Base-by-base conservation (phyloP, 2,329 filamentous ascomycete species). In the Aspergillus phoenicis region DNA sequence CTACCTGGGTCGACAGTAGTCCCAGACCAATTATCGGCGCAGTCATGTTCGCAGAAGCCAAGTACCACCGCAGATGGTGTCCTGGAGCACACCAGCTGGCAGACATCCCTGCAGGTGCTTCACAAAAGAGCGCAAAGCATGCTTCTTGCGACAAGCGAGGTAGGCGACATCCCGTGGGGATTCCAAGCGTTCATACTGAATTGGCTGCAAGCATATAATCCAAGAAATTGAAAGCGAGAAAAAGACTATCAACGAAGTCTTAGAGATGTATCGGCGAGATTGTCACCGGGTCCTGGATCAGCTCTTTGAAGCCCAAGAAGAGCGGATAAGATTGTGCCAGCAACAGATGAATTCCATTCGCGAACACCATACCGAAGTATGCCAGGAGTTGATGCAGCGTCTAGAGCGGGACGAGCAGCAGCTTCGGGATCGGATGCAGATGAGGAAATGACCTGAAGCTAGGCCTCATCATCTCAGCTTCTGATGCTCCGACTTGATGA, bases 191-290 rank as follows among this genome's bases (percentile, higher is more conserved):
- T 24, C 28, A 11, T 38, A 51, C 48, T 61, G 38, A 63, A 6
- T 43, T 22, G 33, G 8, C 43, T 11, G 22, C 26, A 64, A 83
- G 71, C 73, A 73, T 17, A 74, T 85, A 8, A 66, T 80, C 8
- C 75, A 69, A 1, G 77, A 83, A 58, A 74, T 85, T 17, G 73
- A 82, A 8, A 75, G 79, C n/a, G 76, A 79, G 48, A 82, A 83
- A 64, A 74, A 73, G 4, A 78, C 77, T 1, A 73, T 83, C 26
- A 70, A 68, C 4, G 73, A 80, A 28, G 77, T 83, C 26, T 66
- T 82, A 4, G 72, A 77, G 7, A 76, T 75, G 24, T 85, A 81
- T 64, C 74, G 72, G 38, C 68, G 73, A 30, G 78, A 81, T 53
- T 81, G 79, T 47, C 63, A 77, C 62, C 72, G 69, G n/a, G 64